phyloP scores from a whole-genome alignment of 495 filamentous ascomycete species.

The Talaromyces stipitatus region DNA sequence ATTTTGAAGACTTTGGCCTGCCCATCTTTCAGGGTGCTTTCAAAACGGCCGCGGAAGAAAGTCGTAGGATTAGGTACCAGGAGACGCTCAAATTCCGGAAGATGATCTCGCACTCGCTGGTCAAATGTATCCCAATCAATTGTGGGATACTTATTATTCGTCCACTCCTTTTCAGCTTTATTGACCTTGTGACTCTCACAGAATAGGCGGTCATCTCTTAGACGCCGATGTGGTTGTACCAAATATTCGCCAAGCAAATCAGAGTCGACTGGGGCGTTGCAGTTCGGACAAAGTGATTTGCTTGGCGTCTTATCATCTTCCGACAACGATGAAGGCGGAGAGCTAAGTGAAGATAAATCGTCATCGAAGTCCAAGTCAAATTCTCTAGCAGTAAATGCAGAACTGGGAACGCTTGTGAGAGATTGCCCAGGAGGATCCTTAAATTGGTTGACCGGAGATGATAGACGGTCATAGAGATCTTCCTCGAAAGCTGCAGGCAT shows the following conservation, averaged over 20 bases:
- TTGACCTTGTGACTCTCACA: constrained; percentile 61
- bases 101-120: constrained; percentile 51
- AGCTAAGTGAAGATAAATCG: constrained; percentile 19
- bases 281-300: constrained; percentile 55
- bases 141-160: constrained; percentile 57
- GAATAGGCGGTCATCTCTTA: constrained; percentile 57
- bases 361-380: constrained; percentile 15
- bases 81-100: constrained; percentile 46
- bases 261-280: constrained; percentile 50
- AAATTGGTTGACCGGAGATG: constrained; percentile 9
- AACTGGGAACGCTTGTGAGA: constrained; percentile 13
- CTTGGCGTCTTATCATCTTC: constrained; percentile 1
- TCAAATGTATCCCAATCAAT: constrained; percentile 70
- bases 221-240: constrained; percentile 41
- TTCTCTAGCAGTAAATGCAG: constrained; percentile 12
- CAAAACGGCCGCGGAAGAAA: constrained; percentile 54
- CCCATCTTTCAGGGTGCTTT: constrained; percentile 49
- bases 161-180: constrained; percentile 55
- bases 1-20: constrained; percentile 54
- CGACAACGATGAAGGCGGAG: constrained; percentile 2
- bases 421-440: constrained; percentile 18
- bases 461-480: not conserved
- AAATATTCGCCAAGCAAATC: constrained; percentile 41
- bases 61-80: constrained; percentile 49
- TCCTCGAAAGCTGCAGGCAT: not conserved